A percentile compares a stretch with the other conserved stretches of the same genome.
Evolutionary conservation across 2,329 filamentous ascomycete species (phyloP).

Genomic region (Fusarium stilboides): DNA sequence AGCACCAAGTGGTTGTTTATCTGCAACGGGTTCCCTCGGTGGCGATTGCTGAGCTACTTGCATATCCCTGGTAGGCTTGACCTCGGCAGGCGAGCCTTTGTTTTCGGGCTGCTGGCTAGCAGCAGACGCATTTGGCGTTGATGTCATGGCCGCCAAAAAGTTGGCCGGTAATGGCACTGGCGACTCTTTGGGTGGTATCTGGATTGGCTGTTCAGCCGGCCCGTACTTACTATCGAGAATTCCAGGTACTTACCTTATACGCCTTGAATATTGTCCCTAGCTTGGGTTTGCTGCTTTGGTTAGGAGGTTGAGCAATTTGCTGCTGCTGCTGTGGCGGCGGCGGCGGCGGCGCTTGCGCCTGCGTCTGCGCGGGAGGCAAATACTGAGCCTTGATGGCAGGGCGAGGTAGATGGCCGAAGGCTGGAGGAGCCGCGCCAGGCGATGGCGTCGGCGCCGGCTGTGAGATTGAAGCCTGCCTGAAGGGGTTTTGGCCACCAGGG

Average conservation of each 20-base stretch:
- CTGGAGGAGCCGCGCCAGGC: not conserved
- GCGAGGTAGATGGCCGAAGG: slow-evolving; percentile 26
- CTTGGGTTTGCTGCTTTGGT: slow-evolving; percentile 46
- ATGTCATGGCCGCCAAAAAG: slow-evolving; percentile 59
- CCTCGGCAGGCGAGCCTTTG: slow-evolving; percentile 6
- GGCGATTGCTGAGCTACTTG: slow-evolving; percentile 26
- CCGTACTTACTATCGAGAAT: slow-evolving; percentile 44
- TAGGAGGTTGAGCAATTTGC: slow-evolving; percentile 18
- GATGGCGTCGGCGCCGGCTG: slow-evolving; percentile 8
- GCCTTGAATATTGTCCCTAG: slow-evolving; percentile 47
- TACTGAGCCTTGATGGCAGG: slow-evolving; percentile 46
- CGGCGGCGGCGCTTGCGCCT: slow-evolving; percentile 2
- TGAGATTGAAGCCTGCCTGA: slow-evolving; percentile 22
- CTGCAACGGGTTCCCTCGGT: slow-evolving; percentile 22
- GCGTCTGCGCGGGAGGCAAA: slow-evolving; percentile 20
- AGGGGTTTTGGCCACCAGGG: slow-evolving; percentile 14
- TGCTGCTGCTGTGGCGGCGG: not conserved
- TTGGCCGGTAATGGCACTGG: slow-evolving; percentile 62
- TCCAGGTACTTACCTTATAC: slow-evolving; percentile 54
- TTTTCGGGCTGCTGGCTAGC: slow-evolving; percentile 27
- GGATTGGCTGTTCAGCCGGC: slow-evolving; percentile 51
- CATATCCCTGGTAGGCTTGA: slow-evolving; percentile 9
- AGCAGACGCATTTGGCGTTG: slow-evolving; percentile 44
- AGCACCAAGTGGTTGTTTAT: slow-evolving; percentile 4
- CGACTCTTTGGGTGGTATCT: slow-evolving; percentile 59